Evolutionary conservation across 2,329 filamentous ascomycete genomes (phyloP), one percentile per base, ranked within the genome.

Genomic region (Trichoderma brevicompactum): DNA sequence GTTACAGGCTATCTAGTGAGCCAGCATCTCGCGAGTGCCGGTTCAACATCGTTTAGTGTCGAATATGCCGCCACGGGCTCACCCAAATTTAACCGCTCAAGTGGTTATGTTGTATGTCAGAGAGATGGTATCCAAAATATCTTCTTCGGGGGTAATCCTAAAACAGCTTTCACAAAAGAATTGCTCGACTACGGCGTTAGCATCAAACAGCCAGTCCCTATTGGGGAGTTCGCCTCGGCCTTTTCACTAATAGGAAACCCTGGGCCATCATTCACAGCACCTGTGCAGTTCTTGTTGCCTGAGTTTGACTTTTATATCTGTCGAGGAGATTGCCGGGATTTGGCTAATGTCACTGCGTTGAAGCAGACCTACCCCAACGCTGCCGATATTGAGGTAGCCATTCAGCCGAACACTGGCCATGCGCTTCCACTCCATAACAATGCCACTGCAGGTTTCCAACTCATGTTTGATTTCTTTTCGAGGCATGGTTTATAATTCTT

Each of bases 211-310:
- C 59, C 59, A 8, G 59, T 62, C 12, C 59, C 59, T 2, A 62
- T 62, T n/a, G 59, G 59, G 19, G 59, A 62, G 38, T 62, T 62
- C n/a, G 59, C 59, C 10, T 62, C 59, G 8, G 59, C 59, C n/a
- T 62, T 52, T 17, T 62, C 59, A 0, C 38, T 62, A 15, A 13
- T 62, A 15, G 59, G 48, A 34, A 62, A 62, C 15, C 48, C 48
- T 7, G 59, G 59, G 1, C 59, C 59, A 12, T 52, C 46, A 5
- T 62, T 62, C 6, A 53, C 9, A 7, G 59, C 59, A 1, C 59
- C 59, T n/a, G 48, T 62, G n/a, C 59, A 62, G 38, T 62, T 62
- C n/a, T 2, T 62, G 23, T n/a, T 62, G 38, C 59, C 59, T 1
- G 59, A 62, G n/a, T 44, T 53, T 12, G 59, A 62, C 38, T 62